Percentiles rank a stretch among this genome's conserved stretches.
phyloP scores from a whole-genome alignment of 805 yeast genomes.

The Jamesozyma piceae region DNA sequence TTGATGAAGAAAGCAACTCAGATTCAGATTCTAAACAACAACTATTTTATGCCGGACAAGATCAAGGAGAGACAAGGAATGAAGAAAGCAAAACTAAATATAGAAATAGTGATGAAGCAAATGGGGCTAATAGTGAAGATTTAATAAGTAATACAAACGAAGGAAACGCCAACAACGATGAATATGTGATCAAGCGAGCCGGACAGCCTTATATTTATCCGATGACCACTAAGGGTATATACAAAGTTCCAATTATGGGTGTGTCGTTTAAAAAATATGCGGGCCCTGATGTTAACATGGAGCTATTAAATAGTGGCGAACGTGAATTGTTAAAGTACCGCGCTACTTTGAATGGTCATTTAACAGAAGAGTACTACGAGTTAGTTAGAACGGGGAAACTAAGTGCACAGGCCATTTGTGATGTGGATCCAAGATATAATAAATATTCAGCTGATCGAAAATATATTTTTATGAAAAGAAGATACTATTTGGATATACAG shows the following conservation, averaged over 20 bases:
- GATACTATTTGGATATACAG: constrained; percentile 18
- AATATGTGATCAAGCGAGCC: neutral
- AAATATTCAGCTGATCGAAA: constrained; percentile 11
- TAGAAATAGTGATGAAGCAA: neutral
- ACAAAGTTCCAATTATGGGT: constrained; percentile 12
- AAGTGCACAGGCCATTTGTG: constrained; percentile 14
- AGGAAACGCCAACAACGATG: neutral
- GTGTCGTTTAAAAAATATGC: constrained; percentile 12
- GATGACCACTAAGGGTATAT: constrained; percentile 1
- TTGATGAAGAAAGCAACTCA: neutral
- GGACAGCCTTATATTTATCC: neutral
- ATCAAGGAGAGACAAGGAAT: too few relatives aligned
- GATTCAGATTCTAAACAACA: neutral
- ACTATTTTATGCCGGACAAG: neutral
- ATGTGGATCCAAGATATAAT: neutral
- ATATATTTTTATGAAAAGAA: constrained; percentile 14
- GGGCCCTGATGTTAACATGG: constrained; percentile 10
- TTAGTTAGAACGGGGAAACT: constrained; percentile 16
- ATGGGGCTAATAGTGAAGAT: neutral
- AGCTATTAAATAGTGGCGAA: constrained; percentile 18
- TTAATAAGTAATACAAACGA: neutral
- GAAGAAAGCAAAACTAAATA: too few relatives aligned
- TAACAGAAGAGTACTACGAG: constrained; percentile 22
- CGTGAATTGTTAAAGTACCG: constrained; percentile 15
- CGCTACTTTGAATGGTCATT: constrained; percentile 19